Evolutionary conservation across 1,139 yeast genomes (phyloP), one percentile per base, ranked within the genome.

Genomic region (Debaryomyces sp.): DNA sequence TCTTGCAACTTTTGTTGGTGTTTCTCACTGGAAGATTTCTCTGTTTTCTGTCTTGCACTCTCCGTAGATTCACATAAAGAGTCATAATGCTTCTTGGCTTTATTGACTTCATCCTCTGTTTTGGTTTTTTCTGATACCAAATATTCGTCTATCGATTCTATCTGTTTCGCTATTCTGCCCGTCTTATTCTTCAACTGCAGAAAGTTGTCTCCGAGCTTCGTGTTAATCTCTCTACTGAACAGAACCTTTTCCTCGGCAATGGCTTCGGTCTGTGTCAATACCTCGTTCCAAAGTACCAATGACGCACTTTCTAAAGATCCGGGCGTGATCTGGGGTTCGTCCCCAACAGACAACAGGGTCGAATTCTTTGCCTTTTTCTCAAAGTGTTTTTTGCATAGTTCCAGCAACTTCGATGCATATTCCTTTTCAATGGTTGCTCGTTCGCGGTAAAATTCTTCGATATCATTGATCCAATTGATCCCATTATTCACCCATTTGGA

Each of bases 231-330:
- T 40, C 73, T 71, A n/a, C 87, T 77, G 44, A 92, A 76, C 43
- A 77, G 68, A 32, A 68, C 64, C 58, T 83, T 84, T 60, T 89
- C 96, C 46, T 78, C 81, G 26, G 96, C 87, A 41, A 89, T 80
- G 26, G 79, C 75, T 64, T 92, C 97, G 0, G 97, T 89, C 62
- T 90, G 96, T 5, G 89, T 80, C 52, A 94, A 75, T 12, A 94
- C 82, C 56, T 90, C 96, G 43, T 84, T 89, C 99, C 99, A 94
- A 4, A 96, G 82, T n/a, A 90, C 96, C 54, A 92, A 70, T n/a
- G 90, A 80, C 0, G 97, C 97, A 54, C 89, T 81, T 62, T 95
- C 99, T 45, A 94, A 73, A 0, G 97, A 91, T 0, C 99, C 99
- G 0, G 99, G 98, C 0, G 99, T 94, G 47, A 89, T 80, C 41